A percentile compares a stretch with the other conserved stretches of the same genome.
Conservation (phyloP, 495 filamentous ascomycete genomes). For the Mycothermus thermophilus region DNA sequence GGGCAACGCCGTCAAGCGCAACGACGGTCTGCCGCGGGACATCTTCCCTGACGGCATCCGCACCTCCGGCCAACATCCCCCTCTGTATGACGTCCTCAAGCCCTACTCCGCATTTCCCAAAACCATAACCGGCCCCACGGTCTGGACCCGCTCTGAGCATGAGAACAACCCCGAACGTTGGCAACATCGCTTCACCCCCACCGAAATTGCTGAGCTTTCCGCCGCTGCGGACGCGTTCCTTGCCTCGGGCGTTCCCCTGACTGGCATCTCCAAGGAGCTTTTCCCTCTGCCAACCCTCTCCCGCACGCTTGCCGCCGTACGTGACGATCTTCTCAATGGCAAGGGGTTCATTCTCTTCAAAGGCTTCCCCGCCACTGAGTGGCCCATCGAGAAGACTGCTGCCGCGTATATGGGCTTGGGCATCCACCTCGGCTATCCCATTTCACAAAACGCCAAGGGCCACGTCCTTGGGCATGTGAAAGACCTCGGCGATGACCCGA, state of each 20-base stretch:
- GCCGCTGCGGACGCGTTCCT: slow-evolving; percentile 55
- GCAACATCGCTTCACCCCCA: slow-evolving; percentile 53
- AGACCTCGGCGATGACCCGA: slow-evolving; percentile 71
- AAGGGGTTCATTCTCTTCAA: slow-evolving; percentile 89
- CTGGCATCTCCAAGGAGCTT: slow-evolving; percentile 58
- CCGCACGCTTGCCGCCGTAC: slow-evolving; percentile 39
- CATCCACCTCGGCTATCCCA: slow-evolving; percentile 73
- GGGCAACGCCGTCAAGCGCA: slow-evolving; percentile 5
- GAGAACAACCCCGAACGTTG: slow-evolving; percentile 57
- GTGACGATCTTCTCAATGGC: slow-evolving; percentile 62
- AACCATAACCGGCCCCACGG: slow-evolving; percentile 57
- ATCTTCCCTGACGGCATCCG: slow-evolving; percentile 39
- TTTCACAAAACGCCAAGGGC: slow-evolving; percentile 74
- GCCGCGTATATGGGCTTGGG: slow-evolving; percentile 83
- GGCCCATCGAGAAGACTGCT: slow-evolving; percentile 69
- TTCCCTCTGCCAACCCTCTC: slow-evolving; percentile 55
- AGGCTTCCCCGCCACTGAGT: slow-evolving; percentile 58
- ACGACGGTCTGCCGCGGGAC: slow-evolving; percentile 13
- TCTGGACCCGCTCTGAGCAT: slow-evolving; percentile 68
- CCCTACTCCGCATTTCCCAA: slow-evolving; percentile 64
- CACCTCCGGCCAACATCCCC: slow-evolving; percentile 71
- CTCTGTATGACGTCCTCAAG: slow-evolving; percentile 48
- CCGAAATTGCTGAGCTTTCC: slow-evolving; percentile 58
- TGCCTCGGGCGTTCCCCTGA: slow-evolving; percentile 44
- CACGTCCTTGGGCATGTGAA: slow-evolving; percentile 87